phyloP scores from a whole-genome alignment of 2,329 filamentous ascomycete genomes.

The Epichloe festucae region DNA sequence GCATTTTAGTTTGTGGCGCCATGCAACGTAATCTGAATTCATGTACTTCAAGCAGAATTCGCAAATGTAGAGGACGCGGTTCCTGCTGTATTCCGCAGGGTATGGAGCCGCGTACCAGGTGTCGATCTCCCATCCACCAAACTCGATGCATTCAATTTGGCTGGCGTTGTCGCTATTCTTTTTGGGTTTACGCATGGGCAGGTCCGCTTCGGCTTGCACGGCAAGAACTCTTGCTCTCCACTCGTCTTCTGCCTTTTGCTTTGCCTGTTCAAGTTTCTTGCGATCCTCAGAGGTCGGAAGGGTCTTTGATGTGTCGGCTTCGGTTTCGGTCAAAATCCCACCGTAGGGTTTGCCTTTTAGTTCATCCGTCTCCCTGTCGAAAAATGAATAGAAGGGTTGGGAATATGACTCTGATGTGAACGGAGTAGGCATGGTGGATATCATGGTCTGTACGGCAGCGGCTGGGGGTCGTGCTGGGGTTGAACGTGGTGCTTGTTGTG shows the following conservation, averaged over 20 bases:
- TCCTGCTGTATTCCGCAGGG: constrained; percentile 94
- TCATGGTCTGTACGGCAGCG: constrained; percentile 6
- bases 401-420: constrained; percentile 48
- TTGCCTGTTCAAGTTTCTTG: constrained; percentile 76
- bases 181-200: constrained; percentile 49
- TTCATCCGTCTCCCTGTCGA: constrained; percentile 81
- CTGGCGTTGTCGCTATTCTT: constrained; percentile 79
- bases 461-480: constrained; percentile 9
- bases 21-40: constrained; percentile 97
- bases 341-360: constrained; percentile 89
- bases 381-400: constrained; percentile 77
- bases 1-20: constrained; percentile 95
- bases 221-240: constrained; percentile 57
- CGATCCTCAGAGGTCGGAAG: constrained; percentile 70
- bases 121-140: constrained; percentile 94
- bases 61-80: constrained; percentile 94
- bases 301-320: constrained; percentile 85
- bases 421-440: constrained; percentile 36
- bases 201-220: constrained; percentile 50
- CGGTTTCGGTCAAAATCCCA: constrained; percentile 75
- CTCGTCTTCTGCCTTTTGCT: constrained; percentile 81
- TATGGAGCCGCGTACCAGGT: constrained; percentile 99
- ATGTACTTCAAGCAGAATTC: constrained; percentile 99
- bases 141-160: constrained; percentile 97
- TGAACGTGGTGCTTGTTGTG: constrained; percentile 11